phyloP scores from a whole-genome alignment of 495 filamentous ascomycete species.

The Podospora comata region DNA sequence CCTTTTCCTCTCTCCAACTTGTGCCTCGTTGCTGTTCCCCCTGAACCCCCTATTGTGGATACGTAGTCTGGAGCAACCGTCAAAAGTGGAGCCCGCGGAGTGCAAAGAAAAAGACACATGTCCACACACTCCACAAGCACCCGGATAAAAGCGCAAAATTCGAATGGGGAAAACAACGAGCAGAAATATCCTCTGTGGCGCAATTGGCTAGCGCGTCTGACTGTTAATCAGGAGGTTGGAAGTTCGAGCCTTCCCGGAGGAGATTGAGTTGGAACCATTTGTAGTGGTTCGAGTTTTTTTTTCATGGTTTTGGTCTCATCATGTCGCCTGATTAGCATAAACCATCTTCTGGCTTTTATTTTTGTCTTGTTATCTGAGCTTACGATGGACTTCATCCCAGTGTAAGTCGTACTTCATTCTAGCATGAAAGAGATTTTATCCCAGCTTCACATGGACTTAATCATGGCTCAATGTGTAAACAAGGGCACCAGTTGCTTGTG shows the following conservation, averaged over 20 bases:
- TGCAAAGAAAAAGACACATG: background rate
- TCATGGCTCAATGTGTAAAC: too few relatives aligned
- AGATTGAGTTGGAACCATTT: background rate
- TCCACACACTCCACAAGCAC: background rate
- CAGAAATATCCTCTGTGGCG: conserved; percentile 10
- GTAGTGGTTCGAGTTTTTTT: too few relatives aligned
- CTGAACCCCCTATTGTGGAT: background rate
- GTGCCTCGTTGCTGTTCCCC: background rate
- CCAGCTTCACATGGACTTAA: too few relatives aligned
- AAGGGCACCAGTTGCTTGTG: too few relatives aligned
- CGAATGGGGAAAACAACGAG: background rate
- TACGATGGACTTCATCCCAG: too few relatives aligned
- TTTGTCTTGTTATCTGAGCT: too few relatives aligned
- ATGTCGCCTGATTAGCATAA: too few relatives aligned
- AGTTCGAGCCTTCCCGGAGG: conserved; percentile 19
- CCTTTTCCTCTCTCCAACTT: background rate
- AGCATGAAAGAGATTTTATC: too few relatives aligned
- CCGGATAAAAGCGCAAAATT: background rate
- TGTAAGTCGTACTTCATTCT: too few relatives aligned
- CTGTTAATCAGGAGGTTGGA: conserved; percentile 32
- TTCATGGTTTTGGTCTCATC: too few relatives aligned
- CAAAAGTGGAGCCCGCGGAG: background rate
- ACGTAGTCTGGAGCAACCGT: background rate
- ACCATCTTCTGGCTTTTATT: too few relatives aligned
- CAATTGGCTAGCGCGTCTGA: conserved; percentile 33